Base-by-base conservation (phyloP, 2,329 filamentous ascomycete genomes). In the Tolypocladium pustulatum region DNA sequence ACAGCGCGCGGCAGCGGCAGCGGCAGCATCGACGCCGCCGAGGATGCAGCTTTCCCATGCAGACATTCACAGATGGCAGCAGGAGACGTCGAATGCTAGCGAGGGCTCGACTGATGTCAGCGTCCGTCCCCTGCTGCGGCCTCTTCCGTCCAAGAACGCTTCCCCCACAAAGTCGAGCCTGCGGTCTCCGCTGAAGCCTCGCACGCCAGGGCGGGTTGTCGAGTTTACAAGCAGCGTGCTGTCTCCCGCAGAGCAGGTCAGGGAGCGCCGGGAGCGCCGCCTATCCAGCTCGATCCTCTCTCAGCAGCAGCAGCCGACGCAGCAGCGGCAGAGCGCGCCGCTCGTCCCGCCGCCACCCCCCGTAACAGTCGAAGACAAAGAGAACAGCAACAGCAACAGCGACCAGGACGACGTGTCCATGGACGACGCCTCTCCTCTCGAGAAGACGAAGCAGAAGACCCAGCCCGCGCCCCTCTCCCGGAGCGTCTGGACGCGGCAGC, bases 81-180 rank as follows among this genome's bases (percentile, higher is more conserved):
- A 76, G 49, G 66, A 75, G 60, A 74, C 73, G 7, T 74, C 72
- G 4, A 65, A 68, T 27, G 69, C 72, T 4, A 66, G 73, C 54
- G 74, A 75, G 17, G 69, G 69, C 13, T 74, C 76, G 1, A 65
- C 67, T 2, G 71, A 73, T 56, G 71, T 40, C 25, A 38, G 34
- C 15, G 17, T n/a, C 20, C 73, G 69, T 3, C 73, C 73, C 4
- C 65, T 74, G n/a, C 75, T 81, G 27, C 76, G 78, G 8, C 77
- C 79, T 2, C 71, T 78, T 4, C 81, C 81, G 15, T 73, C 78
- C 56, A 78, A 75, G 60, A 74, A 76, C n/a, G 76, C 77, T 5
- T 84, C 81, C 1, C 82, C 82, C 0, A 74, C 69, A 10, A 85
- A 85, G 65, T 85, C 82, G 0, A 81, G 76, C 62, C 69, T 85